Base-by-base conservation (phyloP, 2,329 filamentous ascomycete species). In the Penicillium sp. region DNA sequence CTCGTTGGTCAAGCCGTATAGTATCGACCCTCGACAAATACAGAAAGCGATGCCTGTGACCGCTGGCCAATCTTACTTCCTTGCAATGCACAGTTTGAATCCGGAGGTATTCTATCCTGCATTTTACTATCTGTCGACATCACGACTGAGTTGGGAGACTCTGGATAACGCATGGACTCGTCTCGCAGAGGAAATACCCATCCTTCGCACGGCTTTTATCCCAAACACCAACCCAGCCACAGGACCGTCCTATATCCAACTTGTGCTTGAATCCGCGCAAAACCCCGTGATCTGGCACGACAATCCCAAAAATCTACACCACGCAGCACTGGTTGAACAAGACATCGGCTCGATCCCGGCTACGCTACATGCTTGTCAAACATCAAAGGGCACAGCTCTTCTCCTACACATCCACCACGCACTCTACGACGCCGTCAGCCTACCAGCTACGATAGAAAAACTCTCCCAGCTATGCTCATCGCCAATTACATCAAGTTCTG, bases 361-460 rank as follows among this genome's bases (percentile, higher is more conserved):
- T 11, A 65, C 69, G 47, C 58, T 81, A 5, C 70, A 73, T 55
- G 73, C 69, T 6, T 67, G 64, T 19, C 61, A 67, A 43, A 66
- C 57, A 1, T n/a, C 58, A 2, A 52, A 51, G 21, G 70, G 71
- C 14, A 77, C 74, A 60, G 55, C 62, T 7, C 52, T 74, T 42
- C 74, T 81, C 2, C 77, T 91, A 5, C 79, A 79, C 23, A 87
- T 97, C 4, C 92, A 96, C 59, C 92, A 97, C 69, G 89, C 90
- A 0, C 78, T 97, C 0, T 97, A 97, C 67, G 93, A 97, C 69
- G 92, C 87, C 5, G 81, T 95, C 55, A 94, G 90, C 63, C 77
- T 97, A 4, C 83, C 87, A 1, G 68, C 81, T 0, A 74, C 96
- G 5, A 75, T 91, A 19, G 67, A 80, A 13, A 73, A 81, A 36